Percentiles rank a stretch among this genome's conserved stretches.
Evolutionary conservation across 495 filamentous ascomycete genomes (phyloP).

Genomic region (Diplogelasinospora grovesii): DNA sequence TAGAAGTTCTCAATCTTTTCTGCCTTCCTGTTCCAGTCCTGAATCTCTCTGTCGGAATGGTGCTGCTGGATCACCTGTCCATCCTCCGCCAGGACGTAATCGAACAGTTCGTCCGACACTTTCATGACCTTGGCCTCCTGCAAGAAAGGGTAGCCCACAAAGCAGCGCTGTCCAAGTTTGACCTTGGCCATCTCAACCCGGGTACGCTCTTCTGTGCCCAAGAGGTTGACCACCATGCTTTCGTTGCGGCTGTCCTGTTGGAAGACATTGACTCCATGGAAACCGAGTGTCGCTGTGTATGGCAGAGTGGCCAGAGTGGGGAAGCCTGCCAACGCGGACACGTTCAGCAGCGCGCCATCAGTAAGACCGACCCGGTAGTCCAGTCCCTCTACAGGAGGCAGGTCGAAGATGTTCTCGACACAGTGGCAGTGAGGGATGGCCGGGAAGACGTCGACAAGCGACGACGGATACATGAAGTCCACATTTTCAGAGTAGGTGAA

Average conservation of each 20-base stretch:
- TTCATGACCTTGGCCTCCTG: conserved; percentile 85
- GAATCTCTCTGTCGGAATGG: conserved; percentile 72
- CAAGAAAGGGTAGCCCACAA: conserved; percentile 92
- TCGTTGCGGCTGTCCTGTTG: conserved; percentile 94
- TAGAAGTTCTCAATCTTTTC: conserved; percentile 76
- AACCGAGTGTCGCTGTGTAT: conserved; percentile 70
- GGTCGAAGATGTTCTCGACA: conserved; percentile 89
- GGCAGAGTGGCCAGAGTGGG: conserved; percentile 80
- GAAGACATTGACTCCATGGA: conserved; percentile 94
- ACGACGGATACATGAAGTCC: conserved; percentile 77
- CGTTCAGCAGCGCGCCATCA: conserved; percentile 78
- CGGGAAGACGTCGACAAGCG: conserved; percentile 84
- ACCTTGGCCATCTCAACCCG: conserved; percentile 64
- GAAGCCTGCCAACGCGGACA: conserved; percentile 81
- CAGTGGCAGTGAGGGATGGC: conserved; percentile 83
- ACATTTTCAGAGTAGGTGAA: conserved; percentile 77
- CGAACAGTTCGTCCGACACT: conserved; percentile 91
- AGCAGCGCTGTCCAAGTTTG: conserved; percentile 77
- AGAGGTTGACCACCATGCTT: conserved; percentile 85
- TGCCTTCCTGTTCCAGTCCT: conserved; percentile 77
- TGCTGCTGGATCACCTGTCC: conserved; percentile 56
- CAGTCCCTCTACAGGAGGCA: conserved; percentile 85
- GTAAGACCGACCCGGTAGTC: conserved; percentile 80
- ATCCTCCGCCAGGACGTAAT: conserved; percentile 60
- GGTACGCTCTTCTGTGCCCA: conserved; percentile 64